These are phyloP conservation scores for Neofusicoccum sp. DNA, from an alignment of 2,329 filamentous ascomycete species.

Conservation along the genomic window DNA sequence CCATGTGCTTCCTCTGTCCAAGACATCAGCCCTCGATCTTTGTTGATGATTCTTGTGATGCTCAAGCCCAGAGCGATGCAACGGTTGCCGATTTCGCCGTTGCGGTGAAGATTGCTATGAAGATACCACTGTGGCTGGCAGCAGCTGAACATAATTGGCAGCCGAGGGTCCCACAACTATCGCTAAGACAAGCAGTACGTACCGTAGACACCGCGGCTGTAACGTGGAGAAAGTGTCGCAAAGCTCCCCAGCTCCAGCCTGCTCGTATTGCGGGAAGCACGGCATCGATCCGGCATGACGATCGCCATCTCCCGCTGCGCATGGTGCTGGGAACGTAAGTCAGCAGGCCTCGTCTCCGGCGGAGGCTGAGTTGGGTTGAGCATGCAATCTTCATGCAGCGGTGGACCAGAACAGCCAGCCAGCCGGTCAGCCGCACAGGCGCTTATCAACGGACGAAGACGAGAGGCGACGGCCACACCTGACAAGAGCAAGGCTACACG, in stretches of 20 bases:
- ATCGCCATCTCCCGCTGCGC: not conserved
- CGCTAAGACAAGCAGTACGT: conserved; percentile 10
- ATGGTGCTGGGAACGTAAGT: not conserved
- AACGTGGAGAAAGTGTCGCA: not conserved
- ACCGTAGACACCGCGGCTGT: not conserved
- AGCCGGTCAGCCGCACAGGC: not conserved
- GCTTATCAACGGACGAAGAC: not conserved
- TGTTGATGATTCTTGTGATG: not conserved
- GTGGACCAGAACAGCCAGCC: not conserved
- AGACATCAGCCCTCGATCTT: not conserved
- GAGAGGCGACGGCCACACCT: not conserved
- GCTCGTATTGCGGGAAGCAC: not conserved
- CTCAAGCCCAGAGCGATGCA: not conserved
- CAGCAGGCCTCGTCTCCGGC: not conserved
- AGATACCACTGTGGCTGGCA: conserved; percentile 2
- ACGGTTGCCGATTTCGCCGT: not conserved
- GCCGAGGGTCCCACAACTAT: not conserved
- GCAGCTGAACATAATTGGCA: not conserved
- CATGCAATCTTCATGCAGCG: not conserved
- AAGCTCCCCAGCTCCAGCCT: not conserved
- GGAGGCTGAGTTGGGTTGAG: not conserved
- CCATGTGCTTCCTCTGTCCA: not conserved
- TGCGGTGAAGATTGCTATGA: not conserved
- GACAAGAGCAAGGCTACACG: not conserved
- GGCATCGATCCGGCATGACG: not conserved